These are phyloP conservation scores for Fistulifera solaris DNA, from an alignment of 108 stramenopile species.

Conservation along the genomic window DNA sequence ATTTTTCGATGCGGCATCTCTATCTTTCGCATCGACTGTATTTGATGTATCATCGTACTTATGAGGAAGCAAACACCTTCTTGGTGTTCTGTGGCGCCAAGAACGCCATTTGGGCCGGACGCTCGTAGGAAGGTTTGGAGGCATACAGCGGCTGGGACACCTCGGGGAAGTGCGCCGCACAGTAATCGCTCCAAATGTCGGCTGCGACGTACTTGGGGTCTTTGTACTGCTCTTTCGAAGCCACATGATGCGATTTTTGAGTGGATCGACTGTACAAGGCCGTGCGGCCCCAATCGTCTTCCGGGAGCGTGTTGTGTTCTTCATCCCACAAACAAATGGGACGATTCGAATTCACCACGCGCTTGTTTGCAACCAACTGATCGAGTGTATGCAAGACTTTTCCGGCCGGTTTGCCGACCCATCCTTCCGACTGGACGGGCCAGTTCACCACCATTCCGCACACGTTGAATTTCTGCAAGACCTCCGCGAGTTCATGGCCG, in stretches of 20 bases:
- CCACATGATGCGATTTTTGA: slow-evolving; percentile 9
- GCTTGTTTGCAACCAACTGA: slow-evolving; percentile 7
- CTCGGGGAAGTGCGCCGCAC: slow-evolving; percentile 15
- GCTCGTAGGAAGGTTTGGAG: not conserved
- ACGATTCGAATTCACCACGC: slow-evolving; percentile 5
- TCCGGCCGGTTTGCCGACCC: slow-evolving; percentile 16
- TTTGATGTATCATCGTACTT: too few relatives aligned
- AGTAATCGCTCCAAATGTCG: slow-evolving; percentile 18
- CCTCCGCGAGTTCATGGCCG: slow-evolving; percentile 3
- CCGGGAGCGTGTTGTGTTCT: slow-evolving; percentile 2
- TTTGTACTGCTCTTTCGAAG: slow-evolving; percentile 18
- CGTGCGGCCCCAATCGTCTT: slow-evolving; percentile 19
- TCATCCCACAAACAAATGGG: slow-evolving; percentile 20
- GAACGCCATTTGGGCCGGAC: too few relatives aligned
- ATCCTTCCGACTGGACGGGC: slow-evolving; percentile 20
- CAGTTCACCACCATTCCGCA: slow-evolving; percentile 24
- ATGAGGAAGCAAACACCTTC: too few relatives aligned
- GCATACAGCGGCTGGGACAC: not conserved
- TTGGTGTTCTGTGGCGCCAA: too few relatives aligned
- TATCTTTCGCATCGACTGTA: too few relatives aligned
- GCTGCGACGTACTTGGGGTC: slow-evolving; percentile 3
- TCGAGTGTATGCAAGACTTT: slow-evolving; percentile 20
- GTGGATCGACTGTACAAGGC: slow-evolving; percentile 5
- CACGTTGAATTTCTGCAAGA: slow-evolving; percentile 12
- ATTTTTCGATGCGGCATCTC: too few relatives aligned